These are phyloP conservation scores for Malassezia cuniculi DNA, from an alignment of 1,284 basidiomycete species.

Conservation along the genomic window DNA sequence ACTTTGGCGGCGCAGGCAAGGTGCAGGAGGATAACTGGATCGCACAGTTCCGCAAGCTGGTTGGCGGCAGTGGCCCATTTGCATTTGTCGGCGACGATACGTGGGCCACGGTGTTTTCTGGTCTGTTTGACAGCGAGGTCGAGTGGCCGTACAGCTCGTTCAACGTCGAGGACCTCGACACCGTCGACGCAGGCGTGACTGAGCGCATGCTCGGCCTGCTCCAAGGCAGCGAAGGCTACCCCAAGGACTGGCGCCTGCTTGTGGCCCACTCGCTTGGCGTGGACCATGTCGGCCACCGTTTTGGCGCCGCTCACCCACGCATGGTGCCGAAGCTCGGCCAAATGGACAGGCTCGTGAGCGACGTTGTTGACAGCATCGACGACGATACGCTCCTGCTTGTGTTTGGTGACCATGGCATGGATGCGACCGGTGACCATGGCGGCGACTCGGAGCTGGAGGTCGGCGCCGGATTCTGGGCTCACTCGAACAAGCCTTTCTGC, in stretches of 20 bases:
- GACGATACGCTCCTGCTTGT: conserved; percentile 60
- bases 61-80: conserved; percentile 22
- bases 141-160: conserved; percentile 84
- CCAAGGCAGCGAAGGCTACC: conserved; percentile 30
- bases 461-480: conserved; percentile 77
- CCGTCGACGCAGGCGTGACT: conserved; percentile 82
- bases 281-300: conserved; percentile 88
- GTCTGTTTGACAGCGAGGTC: conserved; percentile 58
- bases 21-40: conserved; percentile 73
- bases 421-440: conserved; percentile 82
- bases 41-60: conserved; percentile 44
- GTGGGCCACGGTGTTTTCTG: conserved; percentile 79
- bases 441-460: conserved; percentile 80
- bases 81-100: conserved; percentile 94
- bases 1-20: conserved; percentile 57
- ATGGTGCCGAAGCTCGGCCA: conserved; percentile 75
- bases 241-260: conserved; percentile 59
- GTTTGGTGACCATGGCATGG: conserved; percentile 96
- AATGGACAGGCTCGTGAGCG: conserved; percentile 25
- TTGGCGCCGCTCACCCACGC: conserved; percentile 72
- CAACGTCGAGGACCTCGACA: conserved; percentile 94
- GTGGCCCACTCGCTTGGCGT: conserved; percentile 94
- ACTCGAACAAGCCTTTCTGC: conserved; percentile 45
- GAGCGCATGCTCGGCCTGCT: conserved; percentile 70
- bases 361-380: conserved; percentile 22